Evolutionary conservation across 441 rosid species (phyloP), one percentile per base, ranked within the genome.

Genomic region (Sinapis alba): DNA sequence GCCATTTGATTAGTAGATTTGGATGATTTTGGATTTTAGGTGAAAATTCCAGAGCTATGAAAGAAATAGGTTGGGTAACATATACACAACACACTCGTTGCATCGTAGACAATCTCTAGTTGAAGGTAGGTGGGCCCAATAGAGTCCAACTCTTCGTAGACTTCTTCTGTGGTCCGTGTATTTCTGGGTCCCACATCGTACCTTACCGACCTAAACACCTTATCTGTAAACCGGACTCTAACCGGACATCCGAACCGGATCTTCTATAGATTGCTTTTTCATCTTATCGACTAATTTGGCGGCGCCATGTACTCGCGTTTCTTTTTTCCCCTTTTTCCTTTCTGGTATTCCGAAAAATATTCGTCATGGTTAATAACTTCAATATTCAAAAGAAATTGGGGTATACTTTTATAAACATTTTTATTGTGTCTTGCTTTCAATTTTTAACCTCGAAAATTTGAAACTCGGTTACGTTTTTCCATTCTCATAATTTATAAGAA

Each of bases 241-340:
- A 71, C 75, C 75, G 61, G 68, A 61, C 16, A 24, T 28, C 3
- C 15, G n/a, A 45, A 65, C 75, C 80, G 71, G 74, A 53, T 62
- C 69, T 68, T 30, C 38, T 21, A 2, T 60, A 20, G 16, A 74
- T 58, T 74, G 20, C 27, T 27, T 57, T 65, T 58, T 28, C 66
- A 21, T 66, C 60, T 34, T 68, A 50, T 36, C 74, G 38, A 63
- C 72, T 50, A 23, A 45, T 70, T 65, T 71, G 72, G 76, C 76
- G 80, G 80, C 80, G 72, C 71, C 62, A 63, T 76, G 61, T 63
- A 56, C 71, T 43, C 21, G 65, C 7, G 6, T 27, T 51, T 63
- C 27, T 61, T 20, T 32, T 15, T 3, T 5, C 1, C 19, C 11
- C 6, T 23, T 23, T 59, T 57, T 60, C 4, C 16, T 59, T 57